Conservation (phyloP, 1,139 yeast species). For the Hanseniaspora uvarum region DNA sequence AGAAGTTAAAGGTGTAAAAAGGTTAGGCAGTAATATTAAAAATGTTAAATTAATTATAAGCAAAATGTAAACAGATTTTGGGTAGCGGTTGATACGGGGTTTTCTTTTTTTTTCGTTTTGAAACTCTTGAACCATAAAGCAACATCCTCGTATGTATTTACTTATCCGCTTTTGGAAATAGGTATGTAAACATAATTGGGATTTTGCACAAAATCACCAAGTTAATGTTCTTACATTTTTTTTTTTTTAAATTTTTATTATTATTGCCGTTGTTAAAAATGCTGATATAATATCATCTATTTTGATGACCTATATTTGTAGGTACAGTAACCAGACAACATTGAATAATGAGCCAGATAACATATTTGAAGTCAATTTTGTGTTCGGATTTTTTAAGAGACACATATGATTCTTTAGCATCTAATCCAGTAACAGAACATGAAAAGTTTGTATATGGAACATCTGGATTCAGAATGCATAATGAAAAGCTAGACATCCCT, state of each 20-base stretch:
- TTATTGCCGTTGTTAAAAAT: too few species aligned
- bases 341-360: neutral
- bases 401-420: constrained; percentile 1
- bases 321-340: neutral
- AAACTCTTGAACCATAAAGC: too few species aligned
- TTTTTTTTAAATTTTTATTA: neutral
- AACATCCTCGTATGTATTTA: neutral
- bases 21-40: too few species aligned
- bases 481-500: constrained; percentile 64
- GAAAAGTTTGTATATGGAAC: constrained; percentile 68
- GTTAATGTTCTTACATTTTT: neutral
- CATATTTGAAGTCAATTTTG: neutral
- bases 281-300: too few species aligned
- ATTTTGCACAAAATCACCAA: neutral
- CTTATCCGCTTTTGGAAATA: neutral
- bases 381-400: neutral
- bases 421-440: constrained; percentile 27
- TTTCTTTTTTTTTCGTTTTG: too few species aligned
- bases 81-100: too few species aligned
- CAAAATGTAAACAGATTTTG: neutral
- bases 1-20: neutral
- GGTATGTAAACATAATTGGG: neutral
- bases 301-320: neutral
- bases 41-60: neutral
- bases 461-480: constrained; percentile 87